Evolutionary conservation across 345 rosid genomes (phyloP).

Genomic region (Populus davidiana): DNA sequence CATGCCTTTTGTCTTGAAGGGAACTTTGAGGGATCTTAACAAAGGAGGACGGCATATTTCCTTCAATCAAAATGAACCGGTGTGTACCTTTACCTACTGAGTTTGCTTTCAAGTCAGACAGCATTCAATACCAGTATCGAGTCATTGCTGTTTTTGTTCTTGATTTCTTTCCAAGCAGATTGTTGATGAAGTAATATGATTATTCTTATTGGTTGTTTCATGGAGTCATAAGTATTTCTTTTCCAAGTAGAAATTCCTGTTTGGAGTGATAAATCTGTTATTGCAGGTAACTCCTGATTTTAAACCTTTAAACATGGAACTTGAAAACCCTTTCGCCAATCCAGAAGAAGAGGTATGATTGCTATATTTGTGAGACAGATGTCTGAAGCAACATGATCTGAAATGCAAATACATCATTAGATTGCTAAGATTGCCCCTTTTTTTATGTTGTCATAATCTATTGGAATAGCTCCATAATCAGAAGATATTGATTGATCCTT

Average conservation of each 20-base stretch:
- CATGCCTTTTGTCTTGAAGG: conserved; percentile 26
- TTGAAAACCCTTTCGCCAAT: conserved; percentile 30
- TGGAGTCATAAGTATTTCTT: background rate
- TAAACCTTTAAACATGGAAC: conserved; percentile 35
- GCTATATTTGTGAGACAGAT: background rate
- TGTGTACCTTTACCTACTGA: conserved; percentile 20
- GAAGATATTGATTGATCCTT: background rate
- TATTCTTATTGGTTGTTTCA: background rate
- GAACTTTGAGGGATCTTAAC: conserved; percentile 49
- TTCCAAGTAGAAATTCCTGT: conserved; percentile 2
- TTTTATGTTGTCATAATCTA: background rate
- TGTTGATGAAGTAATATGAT: background rate
- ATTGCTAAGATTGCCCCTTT: background rate
- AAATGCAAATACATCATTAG: background rate
- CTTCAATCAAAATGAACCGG: conserved; percentile 36
- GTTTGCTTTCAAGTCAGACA: background rate
- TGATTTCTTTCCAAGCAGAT: background rate
- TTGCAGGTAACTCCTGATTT: conserved; percentile 37
- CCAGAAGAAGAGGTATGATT: conserved; percentile 38
- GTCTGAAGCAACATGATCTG: background rate
- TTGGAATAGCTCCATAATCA: background rate
- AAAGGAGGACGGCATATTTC: conserved; percentile 35
- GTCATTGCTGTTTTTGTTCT: background rate
- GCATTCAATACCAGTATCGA: background rate
- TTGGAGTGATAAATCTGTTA: conserved; percentile 1